A percentile compares a stretch with the other conserved stretches of the same genome.
Evolutionary conservation across 2,329 filamentous ascomycete genomes (phyloP).

Genomic region (Hypoxylon sp.): DNA sequence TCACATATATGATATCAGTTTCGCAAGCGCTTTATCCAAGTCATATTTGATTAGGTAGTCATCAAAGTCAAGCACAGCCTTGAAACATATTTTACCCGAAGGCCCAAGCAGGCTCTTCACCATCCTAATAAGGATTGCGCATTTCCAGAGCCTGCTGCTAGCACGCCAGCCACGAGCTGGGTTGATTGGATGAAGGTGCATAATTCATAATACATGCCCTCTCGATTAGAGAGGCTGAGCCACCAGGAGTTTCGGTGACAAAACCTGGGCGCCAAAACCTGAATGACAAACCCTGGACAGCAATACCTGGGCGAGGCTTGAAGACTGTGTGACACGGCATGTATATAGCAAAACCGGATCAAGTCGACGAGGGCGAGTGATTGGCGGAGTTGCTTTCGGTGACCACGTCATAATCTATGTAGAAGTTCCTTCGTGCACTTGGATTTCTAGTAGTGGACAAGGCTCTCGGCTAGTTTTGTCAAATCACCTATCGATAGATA

Average conservation of each 20-base stretch:
- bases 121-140: neutral
- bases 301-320: constrained; percentile 1
- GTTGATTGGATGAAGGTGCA: constrained; percentile 23
- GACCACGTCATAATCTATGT: neutral
- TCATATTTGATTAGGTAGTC: neutral
- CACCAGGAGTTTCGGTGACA: constrained; percentile 27
- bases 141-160: constrained; percentile 32
- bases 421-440: neutral
- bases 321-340: constrained; percentile 5
- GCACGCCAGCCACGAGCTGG: neutral
- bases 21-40: neutral
- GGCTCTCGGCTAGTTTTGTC: constrained; percentile 14
- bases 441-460: neutral
- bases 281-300: constrained; percentile 18
- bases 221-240: neutral
- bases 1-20: neutral
- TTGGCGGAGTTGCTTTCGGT: neutral
- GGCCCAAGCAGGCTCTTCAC: neutral
- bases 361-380: neutral
- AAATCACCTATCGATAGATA: neutral
- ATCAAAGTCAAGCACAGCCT: neutral
- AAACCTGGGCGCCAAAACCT: constrained; percentile 26
- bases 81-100: neutral
- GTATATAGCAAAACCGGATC: constrained; percentile 13
- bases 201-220: neutral